Base-by-base conservation (phyloP, 2,329 filamentous ascomycete genomes). In the Corniculantispora saksenae region DNA sequence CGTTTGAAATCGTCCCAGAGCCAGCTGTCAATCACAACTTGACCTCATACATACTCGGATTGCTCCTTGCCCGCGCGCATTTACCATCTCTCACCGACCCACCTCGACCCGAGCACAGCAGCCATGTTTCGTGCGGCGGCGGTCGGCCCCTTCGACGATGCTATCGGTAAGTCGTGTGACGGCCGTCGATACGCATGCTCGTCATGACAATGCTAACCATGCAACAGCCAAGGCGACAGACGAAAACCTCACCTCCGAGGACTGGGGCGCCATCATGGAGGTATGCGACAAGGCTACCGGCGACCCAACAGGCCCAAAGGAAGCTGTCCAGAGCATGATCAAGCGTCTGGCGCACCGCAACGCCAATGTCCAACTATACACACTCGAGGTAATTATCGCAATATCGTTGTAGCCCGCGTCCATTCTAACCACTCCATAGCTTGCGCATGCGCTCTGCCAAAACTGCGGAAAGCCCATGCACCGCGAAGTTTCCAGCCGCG, bases 301-400 rank as follows among this genome's bases (percentile, higher is more conserved):
- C 70, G 84, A 88, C 67, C 70, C 76, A 63, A 86, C 84, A 70
- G 86, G 85, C 29, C 85, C 91, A 70, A 94, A 94, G 81, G 91
- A 96, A 81, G 93, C 89, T 17, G 91, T 96, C 63, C 91, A 93
- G 73, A 91, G 92, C 74, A 86, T 97, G 82, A 97, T 97, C 79
- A 96, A 94, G 82, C 86, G 94, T 50, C 84, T 97, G 63, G 93
- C 93, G 64, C 93, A 97, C 78, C 90, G 94, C 71, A 97, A 97
- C 78, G 94, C 94, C 68, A 97, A 97, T 77, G 94, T 97, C 29
- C 94, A 97, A 80, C 87, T 97, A 23, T 97, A 97, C 78, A 97
- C 94, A 15, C 88, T 97, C 66, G 93, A 96, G 84, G 89, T 91
- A 74, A 6, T 21, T 19, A n/a, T 12, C 2, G 15, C n/a, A 2